Base-by-base conservation (phyloP, 2,329 filamentous ascomycete genomes). In the Xylaria sp. region DNA sequence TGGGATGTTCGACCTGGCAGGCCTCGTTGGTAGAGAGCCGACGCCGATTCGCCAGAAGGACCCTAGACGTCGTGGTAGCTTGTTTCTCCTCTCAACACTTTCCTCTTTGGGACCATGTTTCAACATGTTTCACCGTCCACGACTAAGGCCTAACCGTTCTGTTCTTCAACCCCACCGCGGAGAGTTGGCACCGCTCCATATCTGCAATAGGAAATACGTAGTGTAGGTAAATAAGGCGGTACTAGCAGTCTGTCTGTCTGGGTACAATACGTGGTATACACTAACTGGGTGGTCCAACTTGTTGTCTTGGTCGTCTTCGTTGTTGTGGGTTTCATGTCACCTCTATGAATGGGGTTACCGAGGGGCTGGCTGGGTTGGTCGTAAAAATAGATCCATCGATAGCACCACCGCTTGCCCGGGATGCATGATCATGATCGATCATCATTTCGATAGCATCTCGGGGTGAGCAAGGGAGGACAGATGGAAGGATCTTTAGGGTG, bases 1-100 rank as follows among this genome's bases (percentile, higher is more conserved):
- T 39, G 54, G 54, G 66, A 56, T 38, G 62, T 63, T 68, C 62
- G 54, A 63, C 56, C 62, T 68, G 53, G 66, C 53, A 55, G 58
- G 49, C 50, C 57, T 62, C 33, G 49, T 59, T 27, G 22, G 42
- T 38, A n/a, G 33, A n/a, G 27, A 7, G 49, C 25, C 53, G 36
- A 39, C 20, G 33, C 42, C 65, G 55, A 67, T 67, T 67, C 65
- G 62, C 11, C 57, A 27, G 31, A 61, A 45, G 47, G 49, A n/a
- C 31, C 36, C 45, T 53, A 33, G 44, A 45, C 42, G 36, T 54
- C 15, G 27, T 39, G 15, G 29, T 45, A 27, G 50, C 49, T 60
- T 60, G 49, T 67, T 61, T 51, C 50, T 60, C 50, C 39, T 39
- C 25, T 44, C 45, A 45, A 45, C 62, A 56, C 62, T 63, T 66